Evolutionary conservation across 2,329 filamentous ascomycete species (phyloP), one percentile per base, ranked within the genome.

Genomic region (Pseudogymnoascus verrucosus): DNA sequence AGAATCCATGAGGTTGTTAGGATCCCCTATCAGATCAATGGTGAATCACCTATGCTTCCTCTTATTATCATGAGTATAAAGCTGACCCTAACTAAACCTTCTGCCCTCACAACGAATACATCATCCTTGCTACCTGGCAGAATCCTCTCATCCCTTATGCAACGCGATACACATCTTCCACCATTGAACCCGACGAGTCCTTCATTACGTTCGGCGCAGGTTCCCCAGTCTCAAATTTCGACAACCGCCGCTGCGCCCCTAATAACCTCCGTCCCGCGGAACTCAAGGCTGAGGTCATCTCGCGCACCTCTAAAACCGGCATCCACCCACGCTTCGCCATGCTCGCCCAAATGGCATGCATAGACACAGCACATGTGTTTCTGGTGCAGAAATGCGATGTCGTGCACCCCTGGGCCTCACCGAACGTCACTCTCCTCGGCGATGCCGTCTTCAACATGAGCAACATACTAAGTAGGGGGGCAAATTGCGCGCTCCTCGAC

Each of bases 121-220:
- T 71, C 21, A 62, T 70, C 19, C 37, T 70, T 5, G 68, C 69
- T 57, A 65, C 67, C 8, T 71, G 69, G 69, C 64, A 68, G 7
- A 71, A 71, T 40, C 68, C 69, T 5, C 21, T 60, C 10, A 68
- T 69, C 26, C 62, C 62, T 14, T 70, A 64, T 63, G 66, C 69
- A 28, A 69, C 67, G 8, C 51, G 65, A 14, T 68, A 66, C 31
- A 65, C 67, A 16, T 64, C 66, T 16, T 60, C 62, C 3, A 67
- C 69, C 5, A 68, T 71, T 5, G 64, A 40, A 1, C 62, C 65
- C 28, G 67, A 69, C 12, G 69, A 71, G 57, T 70, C 69, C 1
- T 71, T 69, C 51, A 71, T 71, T 31, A 71, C 70, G 70, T 69
- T 69, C 34, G 70, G 69, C 1, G 67, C 67, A n/a, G 69, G 70